Base-by-base conservation (phyloP, 2,329 filamentous ascomycete genomes). In the Fusarium solani-melongenae region DNA sequence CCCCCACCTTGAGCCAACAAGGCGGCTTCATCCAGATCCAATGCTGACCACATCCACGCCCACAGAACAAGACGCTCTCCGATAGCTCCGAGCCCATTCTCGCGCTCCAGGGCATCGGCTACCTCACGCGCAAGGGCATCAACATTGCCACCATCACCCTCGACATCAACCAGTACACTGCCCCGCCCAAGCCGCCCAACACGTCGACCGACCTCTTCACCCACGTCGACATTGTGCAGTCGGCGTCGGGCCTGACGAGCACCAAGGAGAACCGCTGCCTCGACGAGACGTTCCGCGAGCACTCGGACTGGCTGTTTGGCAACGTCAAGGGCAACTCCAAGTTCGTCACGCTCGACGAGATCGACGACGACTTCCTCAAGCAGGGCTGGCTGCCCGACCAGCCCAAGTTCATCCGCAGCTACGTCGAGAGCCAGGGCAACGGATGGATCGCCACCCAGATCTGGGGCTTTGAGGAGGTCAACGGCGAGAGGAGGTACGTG, bases 221-320 rank as follows among this genome's bases (percentile, higher is more conserved):
- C 66, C 90, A 92, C 84, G 88, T 96, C 82, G 89, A 93, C 82
- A 91, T 95, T 79, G 88, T 90, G 66, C 94, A 97, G 84, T 86
- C 88, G 55, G 93, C 92, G 10, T 94, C 91, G 68, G 92, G 91
- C 64, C 85, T 97, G 72, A 89, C 89, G 78, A 91, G 90, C 77
- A 95, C 85, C 58, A 79, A 84, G 46, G 89, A 91, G 86, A 81
- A 82, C 72, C 88, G 89, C 67, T 88, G 85, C 79, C 77, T 88
- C 61, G 88, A 91, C 84, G 79, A 82, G 80, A 76, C 75, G 62
- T 81, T 76, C 75, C 91, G 92, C 76, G 88, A 89, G 71, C 93
- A 95, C 85, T 85, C 84, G 27, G 94, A 98, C 85, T 92, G 91
- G 86, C 89, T 97, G 74, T 98, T 97, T 81, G 95, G 95, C 67